phyloP scores from a whole-genome alignment of 108 stramenopile genomes.

The Cyclotella kingstonii region DNA sequence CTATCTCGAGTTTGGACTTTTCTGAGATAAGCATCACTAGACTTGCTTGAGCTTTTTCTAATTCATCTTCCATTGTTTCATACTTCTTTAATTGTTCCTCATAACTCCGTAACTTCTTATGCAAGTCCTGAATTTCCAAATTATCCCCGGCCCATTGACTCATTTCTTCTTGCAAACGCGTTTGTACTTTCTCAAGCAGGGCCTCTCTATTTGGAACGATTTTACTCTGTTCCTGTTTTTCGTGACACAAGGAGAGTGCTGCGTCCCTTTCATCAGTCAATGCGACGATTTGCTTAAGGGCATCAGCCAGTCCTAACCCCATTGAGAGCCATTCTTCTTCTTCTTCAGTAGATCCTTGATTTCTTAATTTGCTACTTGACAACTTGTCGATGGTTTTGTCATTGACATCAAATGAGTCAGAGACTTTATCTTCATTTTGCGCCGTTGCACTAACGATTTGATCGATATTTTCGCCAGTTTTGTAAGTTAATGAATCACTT shows the following conservation, averaged over 20 bases:
- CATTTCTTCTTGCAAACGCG: conserved; percentile 64
- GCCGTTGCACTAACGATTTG: too few relatives aligned
- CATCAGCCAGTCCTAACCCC: conserved; percentile 41
- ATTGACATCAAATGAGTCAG: not conserved
- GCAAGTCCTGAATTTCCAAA: conserved; percentile 14
- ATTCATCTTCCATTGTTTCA: conserved; percentile 42
- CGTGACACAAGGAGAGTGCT: conserved; percentile 29
- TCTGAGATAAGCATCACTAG: conserved; percentile 31
- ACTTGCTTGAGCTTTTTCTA: conserved; percentile 36
- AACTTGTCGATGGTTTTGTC: not conserved
- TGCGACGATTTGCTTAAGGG: conserved; percentile 40
- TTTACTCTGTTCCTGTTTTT: conserved; percentile 13
- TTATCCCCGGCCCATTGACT: conserved; percentile 39
- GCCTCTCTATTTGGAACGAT: conserved; percentile 22
- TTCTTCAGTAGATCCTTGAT: conserved; percentile 21
- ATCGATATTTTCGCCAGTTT: too few relatives aligned
- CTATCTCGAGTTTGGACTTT: conserved; percentile 36
- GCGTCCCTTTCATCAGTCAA: conserved; percentile 45
- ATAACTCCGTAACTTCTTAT: conserved; percentile 18
- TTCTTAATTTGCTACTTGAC: not conserved
- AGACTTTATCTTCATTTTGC: not conserved
- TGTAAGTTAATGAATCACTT: too few relatives aligned
- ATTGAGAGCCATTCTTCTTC: conserved; percentile 43
- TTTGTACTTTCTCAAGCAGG: conserved; percentile 62
- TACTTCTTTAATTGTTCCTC: conserved; percentile 28